Percentiles rank a stretch among this genome's conserved stretches.
Evolutionary conservation across 1,284 basidiomycete genomes (phyloP).

Genomic region (Cryptococcus amylolentus): DNA sequence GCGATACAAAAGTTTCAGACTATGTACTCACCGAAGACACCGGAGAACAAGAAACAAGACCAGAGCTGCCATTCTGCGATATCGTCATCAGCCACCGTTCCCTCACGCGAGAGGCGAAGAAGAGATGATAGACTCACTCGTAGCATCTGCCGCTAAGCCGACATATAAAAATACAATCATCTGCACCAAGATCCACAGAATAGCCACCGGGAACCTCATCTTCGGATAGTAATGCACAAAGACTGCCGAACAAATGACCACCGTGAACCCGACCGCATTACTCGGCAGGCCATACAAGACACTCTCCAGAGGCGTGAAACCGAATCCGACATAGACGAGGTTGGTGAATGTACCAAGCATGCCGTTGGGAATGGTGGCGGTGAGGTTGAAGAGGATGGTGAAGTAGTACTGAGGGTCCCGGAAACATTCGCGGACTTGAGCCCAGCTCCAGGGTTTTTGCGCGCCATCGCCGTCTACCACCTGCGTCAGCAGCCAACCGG

Average conservation of each 20-base stretch:
- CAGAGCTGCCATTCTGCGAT: conserved; percentile 23
- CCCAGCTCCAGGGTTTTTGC: conserved; percentile 24
- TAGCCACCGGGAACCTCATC: conserved; percentile 24
- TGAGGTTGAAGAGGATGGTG: conserved; percentile 23
- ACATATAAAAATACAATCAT: conserved; percentile 24
- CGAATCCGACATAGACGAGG: conserved; percentile 24
- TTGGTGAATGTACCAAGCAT: conserved; percentile 15
- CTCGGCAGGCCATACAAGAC: conserved; percentile 26
- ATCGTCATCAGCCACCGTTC: not conserved
- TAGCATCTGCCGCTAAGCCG: conserved; percentile 14
- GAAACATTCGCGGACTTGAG: conserved; percentile 27
- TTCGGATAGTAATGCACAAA: conserved; percentile 15
- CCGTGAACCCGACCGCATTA: conserved; percentile 18
- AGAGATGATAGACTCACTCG: conserved; percentile 2
- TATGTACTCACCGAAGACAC: conserved; percentile 8
- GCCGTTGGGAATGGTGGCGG: conserved; percentile 29
- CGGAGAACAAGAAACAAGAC: conserved; percentile 21
- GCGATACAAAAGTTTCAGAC: no score
- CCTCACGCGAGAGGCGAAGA: not conserved
- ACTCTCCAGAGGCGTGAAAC: conserved; percentile 23
- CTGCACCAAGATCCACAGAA: conserved; percentile 13
- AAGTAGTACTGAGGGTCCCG: conserved; percentile 29
- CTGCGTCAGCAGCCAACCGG: not conserved
- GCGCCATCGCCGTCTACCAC: conserved; percentile 20
- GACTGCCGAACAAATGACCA: conserved; percentile 13